Percentiles rank a stretch among this genome's conserved stretches.
These are phyloP conservation scores for Asterophora lycoperdoides DNA, from an alignment of 768 basidiomycete species.

Conservation along the genomic window DNA sequence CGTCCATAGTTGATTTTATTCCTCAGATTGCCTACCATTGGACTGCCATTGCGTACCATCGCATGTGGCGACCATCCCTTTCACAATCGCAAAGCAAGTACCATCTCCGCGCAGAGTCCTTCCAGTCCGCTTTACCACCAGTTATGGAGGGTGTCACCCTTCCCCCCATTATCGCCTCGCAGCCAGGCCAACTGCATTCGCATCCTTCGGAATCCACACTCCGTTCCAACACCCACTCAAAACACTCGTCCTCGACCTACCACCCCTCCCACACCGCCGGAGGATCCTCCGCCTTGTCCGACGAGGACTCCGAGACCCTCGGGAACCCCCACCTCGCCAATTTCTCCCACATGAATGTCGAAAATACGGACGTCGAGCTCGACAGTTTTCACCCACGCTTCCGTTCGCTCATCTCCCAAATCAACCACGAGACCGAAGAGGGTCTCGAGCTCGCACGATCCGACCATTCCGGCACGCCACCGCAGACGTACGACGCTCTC, in stretches of 20 bases:
- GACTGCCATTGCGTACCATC: slow-evolving; percentile 22
- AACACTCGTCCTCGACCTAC: slow-evolving; percentile 12
- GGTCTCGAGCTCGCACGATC: slow-evolving; percentile 35
- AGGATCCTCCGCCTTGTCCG: slow-evolving; percentile 11
- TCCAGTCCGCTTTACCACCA: slow-evolving; percentile 16
- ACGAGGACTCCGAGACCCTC: slow-evolving; percentile 10
- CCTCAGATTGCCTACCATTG: slow-evolving; percentile 27
- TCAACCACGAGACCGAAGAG: slow-evolving; percentile 50
- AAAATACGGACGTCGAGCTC: slow-evolving; percentile 32
- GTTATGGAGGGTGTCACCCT: slow-evolving; percentile 13
- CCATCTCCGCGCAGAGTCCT: slow-evolving; percentile 14
- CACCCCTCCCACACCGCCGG: slow-evolving; percentile 12
- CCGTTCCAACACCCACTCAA: slow-evolving; percentile 13
- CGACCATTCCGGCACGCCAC: slow-evolving; percentile 17
- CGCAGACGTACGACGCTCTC: neutral
- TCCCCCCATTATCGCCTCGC: slow-evolving; percentile 1
- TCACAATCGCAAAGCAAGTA: slow-evolving; percentile 12
- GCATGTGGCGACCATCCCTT: slow-evolving; percentile 21
- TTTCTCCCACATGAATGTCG: slow-evolving; percentile 4
- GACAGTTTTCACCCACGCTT: slow-evolving; percentile 48
- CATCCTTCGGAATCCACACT: slow-evolving; percentile 21
- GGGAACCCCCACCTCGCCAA: neutral
- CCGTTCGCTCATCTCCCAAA: slow-evolving; percentile 44
- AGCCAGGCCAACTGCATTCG: slow-evolving; percentile 7
- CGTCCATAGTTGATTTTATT: slow-evolving; percentile 3